These are phyloP conservation scores for Microbotryum saponariae DNA, from an alignment of 1,284 basidiomycete genomes.

Conservation along the genomic window DNA sequence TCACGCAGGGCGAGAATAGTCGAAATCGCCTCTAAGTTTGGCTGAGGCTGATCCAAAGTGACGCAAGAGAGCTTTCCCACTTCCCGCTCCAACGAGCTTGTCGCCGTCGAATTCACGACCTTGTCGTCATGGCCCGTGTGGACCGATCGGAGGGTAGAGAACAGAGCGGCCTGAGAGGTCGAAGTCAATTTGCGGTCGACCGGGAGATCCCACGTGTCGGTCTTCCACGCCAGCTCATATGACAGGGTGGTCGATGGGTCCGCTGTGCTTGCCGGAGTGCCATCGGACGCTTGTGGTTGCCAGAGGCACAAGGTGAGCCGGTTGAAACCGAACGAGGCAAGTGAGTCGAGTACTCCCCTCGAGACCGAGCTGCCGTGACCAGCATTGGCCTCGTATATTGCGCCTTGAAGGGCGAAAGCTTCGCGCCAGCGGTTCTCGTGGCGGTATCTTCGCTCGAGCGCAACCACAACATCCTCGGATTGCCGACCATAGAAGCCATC, in stretches of 20 bases:
- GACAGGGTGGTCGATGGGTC: slow-evolving; percentile 9
- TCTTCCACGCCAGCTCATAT: slow-evolving; percentile 79
- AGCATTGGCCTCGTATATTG: slow-evolving; percentile 53
- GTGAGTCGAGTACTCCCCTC: slow-evolving; percentile 57
- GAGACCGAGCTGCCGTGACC: slow-evolving; percentile 3
- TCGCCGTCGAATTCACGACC: slow-evolving; percentile 47
- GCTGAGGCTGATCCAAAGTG: slow-evolving; percentile 66
- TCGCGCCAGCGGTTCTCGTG: slow-evolving; percentile 89
- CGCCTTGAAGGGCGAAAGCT: slow-evolving; percentile 82
- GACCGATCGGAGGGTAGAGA: slow-evolving; percentile 66
- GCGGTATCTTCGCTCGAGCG: slow-evolving; percentile 74
- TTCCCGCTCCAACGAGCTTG: slow-evolving; percentile 44
- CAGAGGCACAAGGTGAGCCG: slow-evolving; percentile 46
- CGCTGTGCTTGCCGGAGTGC: neutral
- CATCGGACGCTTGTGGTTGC: slow-evolving; percentile 17
- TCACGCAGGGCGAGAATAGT: slow-evolving; percentile 73
- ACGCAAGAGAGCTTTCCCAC: slow-evolving; percentile 58
- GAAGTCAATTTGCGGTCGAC: slow-evolving; percentile 46
- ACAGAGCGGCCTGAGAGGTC: slow-evolving; percentile 50
- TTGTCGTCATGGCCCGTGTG: slow-evolving; percentile 60
- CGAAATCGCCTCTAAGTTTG: slow-evolving; percentile 58
- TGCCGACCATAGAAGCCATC: slow-evolving; percentile 95
- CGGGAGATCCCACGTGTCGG: slow-evolving; percentile 85
- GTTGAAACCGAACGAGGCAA: slow-evolving; percentile 82
- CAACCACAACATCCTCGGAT: slow-evolving; percentile 61